Base-by-base conservation (phyloP, 805 yeast genomes). In the Millerozyma miso region DNA sequence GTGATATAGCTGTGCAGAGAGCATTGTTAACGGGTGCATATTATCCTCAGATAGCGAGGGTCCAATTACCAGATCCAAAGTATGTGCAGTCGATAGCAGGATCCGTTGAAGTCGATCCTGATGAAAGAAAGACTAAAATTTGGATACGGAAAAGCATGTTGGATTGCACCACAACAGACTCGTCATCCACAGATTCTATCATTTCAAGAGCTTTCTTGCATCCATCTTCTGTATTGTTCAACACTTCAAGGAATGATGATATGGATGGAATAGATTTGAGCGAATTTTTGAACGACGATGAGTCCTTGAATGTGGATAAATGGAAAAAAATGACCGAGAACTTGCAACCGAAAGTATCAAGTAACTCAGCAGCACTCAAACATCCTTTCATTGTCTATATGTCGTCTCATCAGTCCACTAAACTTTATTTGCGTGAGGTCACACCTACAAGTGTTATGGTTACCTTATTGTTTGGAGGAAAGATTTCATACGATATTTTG, bases 21-120 rank as follows among this genome's bases (percentile, higher is more conserved):
- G 78, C 95, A 0, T 72, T 91, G 1, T 63, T 89, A 15, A 81
- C 95, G 0, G 95, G 95, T 2, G 75, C 96, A 0, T 78, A 83
- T 52, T 86, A 84, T 54, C 98, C 98, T 0, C 84, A 85, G 42
- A 69, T 88, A 29, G 90, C 93, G 0, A 73, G 88, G 47, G 86
- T 88, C 3, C 88, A 85, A 53, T 67, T 79, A 16, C 97, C 98
- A 0, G 89, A 88, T 47, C 79, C 90, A 3, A 87, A 85, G 54
- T 91, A 67, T 58, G 65, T 80, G 35, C 76, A 81, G 31, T 79
- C 88, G 1, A 67, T 82, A 29, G 74, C 81, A 0, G 99, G 99
- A 17, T 77, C 97, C 0, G 74, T 91, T 35, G 90, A 86, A 41
- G 73, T 80, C n/a, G 96, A 90, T 53, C 86, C 89, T 0, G 97